phyloP scores from a whole-genome alignment of 352 stramenopile genomes.

The Phytopythium litorale region DNA sequence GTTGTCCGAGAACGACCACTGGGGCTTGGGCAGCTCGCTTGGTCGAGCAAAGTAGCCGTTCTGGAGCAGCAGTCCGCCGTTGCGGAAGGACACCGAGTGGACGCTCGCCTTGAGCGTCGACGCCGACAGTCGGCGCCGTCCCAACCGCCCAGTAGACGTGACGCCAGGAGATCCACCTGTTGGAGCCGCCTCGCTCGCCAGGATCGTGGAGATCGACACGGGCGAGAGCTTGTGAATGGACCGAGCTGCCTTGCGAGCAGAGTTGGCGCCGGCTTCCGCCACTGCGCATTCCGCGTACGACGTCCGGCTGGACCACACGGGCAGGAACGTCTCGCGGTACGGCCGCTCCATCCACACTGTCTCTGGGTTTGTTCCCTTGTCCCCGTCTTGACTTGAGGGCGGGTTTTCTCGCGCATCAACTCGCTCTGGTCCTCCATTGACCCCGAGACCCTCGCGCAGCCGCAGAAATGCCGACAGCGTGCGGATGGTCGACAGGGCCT shows the following conservation, averaged over 20 bases:
- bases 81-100: constrained; percentile 44
- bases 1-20: background rate
- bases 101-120: constrained; percentile 23
- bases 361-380: background rate
- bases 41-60: constrained; percentile 43
- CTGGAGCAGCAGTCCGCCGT: constrained; percentile 43
- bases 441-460: constrained; percentile 54
- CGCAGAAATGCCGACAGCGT: constrained; percentile 43
- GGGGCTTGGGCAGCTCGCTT: constrained; percentile 17
- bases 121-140: background rate
- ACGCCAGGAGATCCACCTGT: background rate
- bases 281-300: constrained; percentile 55
- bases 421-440: constrained; percentile 14
- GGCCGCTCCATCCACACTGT: constrained; percentile 41
- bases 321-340: constrained; percentile 58
- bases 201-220: constrained; percentile 31
- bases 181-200: constrained; percentile 10
- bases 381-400: background rate
- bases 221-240: constrained; percentile 54
- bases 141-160: background rate
- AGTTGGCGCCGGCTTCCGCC: constrained; percentile 14
- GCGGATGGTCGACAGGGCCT: constrained; percentile 26
- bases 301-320: constrained; percentile 60
- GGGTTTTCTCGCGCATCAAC: background rate
- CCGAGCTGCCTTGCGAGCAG: constrained; percentile 25